Percentiles rank a stretch among this genome's conserved stretches.
These are phyloP conservation scores for Colletotrichum cordylinicola DNA, from an alignment of 2,329 filamentous ascomycete genomes.

Conservation along the genomic window DNA sequence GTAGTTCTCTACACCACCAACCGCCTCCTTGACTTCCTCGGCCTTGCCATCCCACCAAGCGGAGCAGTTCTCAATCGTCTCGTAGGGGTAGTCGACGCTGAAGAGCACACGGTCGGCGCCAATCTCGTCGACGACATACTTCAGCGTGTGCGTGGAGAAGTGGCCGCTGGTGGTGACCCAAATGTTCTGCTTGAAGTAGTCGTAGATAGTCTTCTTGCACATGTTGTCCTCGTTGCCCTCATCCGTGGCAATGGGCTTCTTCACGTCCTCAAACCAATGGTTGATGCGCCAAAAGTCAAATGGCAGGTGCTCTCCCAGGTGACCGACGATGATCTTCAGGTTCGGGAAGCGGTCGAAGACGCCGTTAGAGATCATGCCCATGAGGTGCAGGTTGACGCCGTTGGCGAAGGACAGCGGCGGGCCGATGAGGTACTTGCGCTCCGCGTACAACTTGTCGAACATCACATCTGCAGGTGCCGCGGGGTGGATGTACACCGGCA, in stretches of 20 bases:
- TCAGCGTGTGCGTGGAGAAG: conserved; percentile 58
- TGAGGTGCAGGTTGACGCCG: conserved; percentile 61
- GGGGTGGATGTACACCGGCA: conserved; percentile 70
- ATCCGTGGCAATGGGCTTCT: conserved; percentile 52
- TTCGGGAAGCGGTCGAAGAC: conserved; percentile 55
- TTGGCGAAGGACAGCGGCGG: conserved; percentile 65
- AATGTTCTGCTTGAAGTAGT: conserved; percentile 61
- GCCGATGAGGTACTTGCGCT: conserved; percentile 65
- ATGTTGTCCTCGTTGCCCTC: conserved; percentile 6
- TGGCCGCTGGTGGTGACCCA: conserved; percentile 64
- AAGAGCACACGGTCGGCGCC: conserved; percentile 57
- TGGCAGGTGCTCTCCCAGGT: conserved; percentile 54
- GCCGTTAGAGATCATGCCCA: conserved; percentile 56
- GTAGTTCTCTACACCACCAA: conserved; percentile 30
- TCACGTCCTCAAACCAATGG: conserved; percentile 61
- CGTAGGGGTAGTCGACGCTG: conserved; percentile 59
- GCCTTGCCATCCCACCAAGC: conserved; percentile 44
- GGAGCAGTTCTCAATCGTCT: conserved; percentile 47
- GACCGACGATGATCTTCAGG: conserved; percentile 51
- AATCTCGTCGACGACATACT: conserved; percentile 54
- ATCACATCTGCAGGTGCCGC: conserved; percentile 61
- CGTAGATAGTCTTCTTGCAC: conserved; percentile 54
- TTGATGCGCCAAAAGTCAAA: conserved; percentile 57
- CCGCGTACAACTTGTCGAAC: conserved; percentile 62
- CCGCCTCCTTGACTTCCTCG: conserved; percentile 24